phyloP scores from a whole-genome alignment of 805 yeast genomes.

The Myxozyma geophila region DNA sequence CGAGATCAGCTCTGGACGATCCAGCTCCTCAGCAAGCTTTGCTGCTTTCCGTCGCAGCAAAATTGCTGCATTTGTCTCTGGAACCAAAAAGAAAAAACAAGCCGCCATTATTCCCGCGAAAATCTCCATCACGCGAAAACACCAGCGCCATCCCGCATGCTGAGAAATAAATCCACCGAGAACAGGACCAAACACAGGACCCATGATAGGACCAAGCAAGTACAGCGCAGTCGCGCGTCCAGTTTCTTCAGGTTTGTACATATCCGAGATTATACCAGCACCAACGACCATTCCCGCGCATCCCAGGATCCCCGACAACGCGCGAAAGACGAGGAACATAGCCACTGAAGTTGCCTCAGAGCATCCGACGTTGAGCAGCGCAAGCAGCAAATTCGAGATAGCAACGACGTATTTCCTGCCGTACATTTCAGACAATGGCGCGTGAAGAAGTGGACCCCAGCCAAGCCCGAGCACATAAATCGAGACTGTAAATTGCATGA shows the following conservation, averaged over 20 bases:
- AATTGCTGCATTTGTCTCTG: conserved; percentile 87
- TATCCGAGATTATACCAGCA: conserved; percentile 35
- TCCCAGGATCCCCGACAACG: conserved; percentile 30
- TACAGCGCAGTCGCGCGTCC: conserved; percentile 31
- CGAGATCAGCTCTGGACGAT: conserved; percentile 19
- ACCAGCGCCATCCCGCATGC: conserved; percentile 72
- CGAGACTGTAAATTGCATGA: conserved; percentile 27
- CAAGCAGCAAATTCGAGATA: conserved; percentile 22
- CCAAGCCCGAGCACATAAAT: conserved; percentile 36
- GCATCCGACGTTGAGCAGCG: conserved; percentile 30
- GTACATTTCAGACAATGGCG: conserved; percentile 33
- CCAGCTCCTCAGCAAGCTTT: conserved; percentile 2
- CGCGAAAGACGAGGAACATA: conserved; percentile 30
- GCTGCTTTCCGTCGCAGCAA: conserved; percentile 50
- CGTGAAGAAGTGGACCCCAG: conserved; percentile 35
- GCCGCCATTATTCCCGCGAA: conserved; percentile 29
- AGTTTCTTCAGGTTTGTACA: conserved; percentile 24
- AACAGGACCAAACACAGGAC: conserved; percentile 69
- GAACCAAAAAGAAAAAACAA: conserved; percentile 52
- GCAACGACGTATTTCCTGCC: conserved; percentile 33
- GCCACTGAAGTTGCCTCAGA: conserved; percentile 29
- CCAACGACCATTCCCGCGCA: conserved; percentile 36
- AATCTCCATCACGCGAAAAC: conserved; percentile 58
- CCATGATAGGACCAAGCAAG: conserved; percentile 31
- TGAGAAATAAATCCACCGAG: conserved; percentile 61